Conservation (phyloP, 2,329 filamentous ascomycete species). For the Venturia effusa region DNA sequence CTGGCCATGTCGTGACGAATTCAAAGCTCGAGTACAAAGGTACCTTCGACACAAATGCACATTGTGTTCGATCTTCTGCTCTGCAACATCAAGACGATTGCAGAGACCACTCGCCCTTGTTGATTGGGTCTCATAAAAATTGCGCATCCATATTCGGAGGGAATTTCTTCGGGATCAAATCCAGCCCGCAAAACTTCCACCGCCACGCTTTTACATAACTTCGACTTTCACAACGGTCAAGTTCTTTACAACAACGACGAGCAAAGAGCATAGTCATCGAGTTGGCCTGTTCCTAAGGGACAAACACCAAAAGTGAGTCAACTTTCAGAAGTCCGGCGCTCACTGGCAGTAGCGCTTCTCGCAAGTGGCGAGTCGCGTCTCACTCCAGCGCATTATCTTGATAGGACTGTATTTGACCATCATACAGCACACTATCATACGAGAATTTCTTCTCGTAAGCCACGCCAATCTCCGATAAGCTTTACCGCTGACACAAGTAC, state of each 20-base stretch:
- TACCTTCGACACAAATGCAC: neutral
- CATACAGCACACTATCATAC: neutral
- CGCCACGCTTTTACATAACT: neutral
- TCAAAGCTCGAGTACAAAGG: conserved; percentile 1
- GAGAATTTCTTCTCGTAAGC: neutral
- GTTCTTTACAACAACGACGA: neutral
- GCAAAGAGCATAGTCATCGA: neutral
- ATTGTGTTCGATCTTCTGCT: neutral
- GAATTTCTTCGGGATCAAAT: neutral
- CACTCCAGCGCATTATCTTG: neutral
- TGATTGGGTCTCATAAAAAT: neutral
- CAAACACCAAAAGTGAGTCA: neutral
- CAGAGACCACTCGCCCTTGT: neutral
- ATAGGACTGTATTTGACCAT: neutral
- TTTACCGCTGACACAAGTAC: neutral
- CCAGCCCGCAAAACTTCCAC: neutral
- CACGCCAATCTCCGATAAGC: neutral
- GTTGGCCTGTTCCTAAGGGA: neutral
- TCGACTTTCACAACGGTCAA: neutral
- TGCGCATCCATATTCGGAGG: neutral
- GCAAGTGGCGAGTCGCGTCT: neutral
- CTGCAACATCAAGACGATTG: neutral
- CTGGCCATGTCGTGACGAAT: neutral
- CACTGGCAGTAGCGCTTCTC: neutral
- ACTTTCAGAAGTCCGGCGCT: neutral